Evolutionary conservation across 2,329 filamentous ascomycete species (phyloP), one percentile per base, ranked within the genome.

Genomic region (Capronia americana): DNA sequence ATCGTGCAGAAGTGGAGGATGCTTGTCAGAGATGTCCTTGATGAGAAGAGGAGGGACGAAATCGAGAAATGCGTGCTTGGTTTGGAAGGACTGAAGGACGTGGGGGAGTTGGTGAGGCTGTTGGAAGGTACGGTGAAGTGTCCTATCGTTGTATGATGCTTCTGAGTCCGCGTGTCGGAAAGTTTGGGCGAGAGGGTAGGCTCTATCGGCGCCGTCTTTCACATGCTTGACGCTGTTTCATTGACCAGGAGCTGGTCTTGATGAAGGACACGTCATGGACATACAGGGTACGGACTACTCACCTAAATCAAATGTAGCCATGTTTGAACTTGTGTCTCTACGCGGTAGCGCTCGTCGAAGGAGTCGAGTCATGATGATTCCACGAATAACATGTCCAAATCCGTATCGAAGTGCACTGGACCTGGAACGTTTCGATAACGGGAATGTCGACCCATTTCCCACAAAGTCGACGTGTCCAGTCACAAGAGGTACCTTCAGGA

Each of bases 1-100:
- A 77, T 81, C 23, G 63, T 77, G 8, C 64, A 71, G 5, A 81
- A 80, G 65, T 81, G 75, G 73, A 69, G 73, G 55, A 64, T 60
- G n/a, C 62, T 79, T 14, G 75, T 75, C 2, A 61, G 67, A 10
- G 70, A 64, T 14, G 70, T 78, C 1, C 75, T 79, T 44, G 74
- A 78, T 34, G 68, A 72, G 10, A 71, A 73, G 23, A 71, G 73
- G 50, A 66, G 59, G 28, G 67, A 71, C 12, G 68, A 67, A 59
- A 77, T 79, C 69, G 76, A 79, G 64, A 67, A 74, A 3, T 23
- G 74, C 7, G 70, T 77, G 4, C 67, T 78, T n/a, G 64, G 63
- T 2, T 50, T 79, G 26, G 77, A 79, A 14, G 68, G 55, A 8
- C 57, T 73, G 38, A 67, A 68, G 1, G 71, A 76, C 63, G 66